Percentiles rank a stretch among this genome's conserved stretches.
phyloP scores from a whole-genome alignment of 2,329 filamentous ascomycete genomes.

The Rachicladosporium sp. region DNA sequence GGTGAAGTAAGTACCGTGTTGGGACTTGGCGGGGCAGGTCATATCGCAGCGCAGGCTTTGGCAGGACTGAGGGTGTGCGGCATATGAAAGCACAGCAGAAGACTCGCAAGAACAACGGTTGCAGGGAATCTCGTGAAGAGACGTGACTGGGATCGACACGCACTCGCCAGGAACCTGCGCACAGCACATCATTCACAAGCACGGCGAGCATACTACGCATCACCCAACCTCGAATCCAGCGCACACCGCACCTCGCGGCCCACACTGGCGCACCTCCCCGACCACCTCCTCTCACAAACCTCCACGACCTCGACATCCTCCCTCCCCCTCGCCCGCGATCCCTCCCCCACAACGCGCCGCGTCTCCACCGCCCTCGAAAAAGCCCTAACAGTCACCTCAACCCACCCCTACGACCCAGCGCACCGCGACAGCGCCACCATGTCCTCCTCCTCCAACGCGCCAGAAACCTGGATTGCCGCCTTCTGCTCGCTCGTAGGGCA shows the following conservation, averaged over 20 bases:
- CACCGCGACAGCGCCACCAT: conserved; percentile 23
- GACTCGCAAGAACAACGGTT: too few species aligned
- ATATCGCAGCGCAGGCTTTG: too few species aligned
- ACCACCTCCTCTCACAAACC: conserved; percentile 4
- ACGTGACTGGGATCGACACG: conserved; percentile 3
- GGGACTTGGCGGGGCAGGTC: too few species aligned
- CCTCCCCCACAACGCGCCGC: conserved; percentile 8
- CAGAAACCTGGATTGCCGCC: conserved; percentile 94
- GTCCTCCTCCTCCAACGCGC: conserved; percentile 46
- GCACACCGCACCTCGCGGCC: neutral
- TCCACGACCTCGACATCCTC: conserved; percentile 2
- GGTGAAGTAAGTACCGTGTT: too few species aligned
- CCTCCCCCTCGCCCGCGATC: neutral
- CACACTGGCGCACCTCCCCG: conserved; percentile 4
- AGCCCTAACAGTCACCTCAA: conserved; percentile 13
- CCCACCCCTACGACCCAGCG: neutral
- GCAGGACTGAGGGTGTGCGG: too few species aligned
- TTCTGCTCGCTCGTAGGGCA: conserved; percentile 93
- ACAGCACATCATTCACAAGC: neutral
- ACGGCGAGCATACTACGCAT: neutral
- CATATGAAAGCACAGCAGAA: too few species aligned
- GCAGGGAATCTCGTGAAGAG: neutral
- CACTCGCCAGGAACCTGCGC: neutral
- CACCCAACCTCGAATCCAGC: neutral
- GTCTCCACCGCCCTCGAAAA: conserved; percentile 19